Base-by-base conservation (phyloP, 257 asterid species). In the Galeopsis tetrahit region DNA sequence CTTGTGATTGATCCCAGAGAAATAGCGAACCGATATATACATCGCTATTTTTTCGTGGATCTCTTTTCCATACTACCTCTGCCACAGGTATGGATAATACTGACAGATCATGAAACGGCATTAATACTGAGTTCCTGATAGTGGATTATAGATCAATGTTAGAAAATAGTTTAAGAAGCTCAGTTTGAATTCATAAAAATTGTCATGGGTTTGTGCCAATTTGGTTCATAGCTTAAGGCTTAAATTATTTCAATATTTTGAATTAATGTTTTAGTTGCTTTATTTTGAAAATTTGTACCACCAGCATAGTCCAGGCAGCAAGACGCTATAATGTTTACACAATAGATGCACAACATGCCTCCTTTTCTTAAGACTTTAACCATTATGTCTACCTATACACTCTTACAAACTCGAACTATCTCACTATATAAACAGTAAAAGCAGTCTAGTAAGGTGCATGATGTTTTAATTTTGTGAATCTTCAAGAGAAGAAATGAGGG, bases 1-100 rank as follows among this genome's bases (percentile, higher is more conserved):
- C 97, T 95, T 60, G 99, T 95, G 62, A 92, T 92, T 70, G 99
- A 95, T 81, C 96, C 97, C 56, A 76, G 71, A 51, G 89, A 95
- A 71, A 95, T 95, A 63, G 99, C 98, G 3, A 72, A 48, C 32
- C 87, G 97, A 59, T 95, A 92, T 65, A 63, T 92, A 49, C 87
- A 76, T 66, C 93, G 99, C 32, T 92, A 95, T 80, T 95, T 95
- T 63, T 75, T 75, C 2, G 94, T 95, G 77, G 99, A 95, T 81
- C 89, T 95, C 75, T 77, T 81, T 34, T 92, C 99, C 36, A 85
- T 95, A 80, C 84, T 95, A 43, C 99, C 99, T 88, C 73, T 87
- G 51, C 99, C 99, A 7, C 99, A 95, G 98, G 99, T 95, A 81
- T 65, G 82, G 58, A 72, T 51, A 32, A 60, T 72, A 66, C 44